Evolutionary conservation across 1,284 basidiomycete species (phyloP), one percentile per base, ranked within the genome.

Genomic region (Ustilago cynodontis): DNA sequence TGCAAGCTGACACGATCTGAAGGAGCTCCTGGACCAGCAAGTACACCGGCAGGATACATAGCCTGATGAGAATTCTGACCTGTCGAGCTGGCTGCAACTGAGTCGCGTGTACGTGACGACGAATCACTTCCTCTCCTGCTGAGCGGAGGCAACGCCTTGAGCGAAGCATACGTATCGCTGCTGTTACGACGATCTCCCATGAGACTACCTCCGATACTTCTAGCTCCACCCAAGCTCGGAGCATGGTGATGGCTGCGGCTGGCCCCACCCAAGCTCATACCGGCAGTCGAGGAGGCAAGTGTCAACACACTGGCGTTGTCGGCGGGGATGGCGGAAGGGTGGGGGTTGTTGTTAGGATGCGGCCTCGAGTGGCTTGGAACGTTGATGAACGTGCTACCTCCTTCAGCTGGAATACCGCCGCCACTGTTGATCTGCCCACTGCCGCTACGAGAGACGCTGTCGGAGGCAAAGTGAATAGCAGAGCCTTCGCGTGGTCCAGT

Each of bases 261-360:
- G 18, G 71, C 68, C 9, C 78, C 81, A 7, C 68, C 75, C 29
- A 80, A 61, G 54, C 74, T 78, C 58, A 79, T 71, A 13, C 80
- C 80, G 9, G 82, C 82, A 2, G 93, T 94, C 3, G 93, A 95
- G 14, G 93, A 95, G 3, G 95, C 95, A 13, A 98, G 90, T 0
- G 95, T 98, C 51, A 98, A 88, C 56, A 95, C 88, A 4, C 93
- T 95, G 0, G 95, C 95, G 83, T 98, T 95, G 84, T 96, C 94
- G 26, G 91, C 88, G 0, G 95, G 95, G 11, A 93, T 92, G 1
- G 93, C 93, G 7, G 92, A 92, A 16, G 96, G 96, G 22, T 93
- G 91, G 2, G 95, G 95, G 85, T 98, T 98, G 87, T 98, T 94
- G 58, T 93, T 90, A 2, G 95, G 96, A 87, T 98, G 95, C 71